Evolutionary conservation across 140 eudicot species (phyloP).

Genomic region (Erigeron philadelphicus): DNA sequence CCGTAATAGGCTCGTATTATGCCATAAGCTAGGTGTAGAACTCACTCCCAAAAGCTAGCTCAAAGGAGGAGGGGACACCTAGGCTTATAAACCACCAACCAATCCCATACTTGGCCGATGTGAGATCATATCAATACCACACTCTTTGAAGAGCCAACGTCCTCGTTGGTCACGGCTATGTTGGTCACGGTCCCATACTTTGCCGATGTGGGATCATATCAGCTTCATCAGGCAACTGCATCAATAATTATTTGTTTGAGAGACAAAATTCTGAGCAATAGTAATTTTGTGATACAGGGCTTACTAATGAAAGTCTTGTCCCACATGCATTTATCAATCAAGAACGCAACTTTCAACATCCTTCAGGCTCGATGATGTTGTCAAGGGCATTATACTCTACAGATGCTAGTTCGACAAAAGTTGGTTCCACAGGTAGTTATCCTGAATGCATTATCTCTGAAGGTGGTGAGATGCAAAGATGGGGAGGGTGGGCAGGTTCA

Average conservation of each 20-base stretch:
- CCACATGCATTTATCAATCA: conserved; percentile 10
- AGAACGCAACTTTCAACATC: conserved; percentile 14
- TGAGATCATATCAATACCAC: too few relatives aligned
- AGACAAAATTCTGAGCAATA: not conserved
- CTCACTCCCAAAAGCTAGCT: too few relatives aligned
- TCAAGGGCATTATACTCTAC: conserved; percentile 50
- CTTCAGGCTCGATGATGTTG: conserved; percentile 25
- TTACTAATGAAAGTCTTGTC: not conserved
- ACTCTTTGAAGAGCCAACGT: too few relatives aligned
- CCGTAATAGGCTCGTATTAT: too few relatives aligned
- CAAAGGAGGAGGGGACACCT: too few relatives aligned
- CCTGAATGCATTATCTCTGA: not conserved
- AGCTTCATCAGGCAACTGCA: not conserved
- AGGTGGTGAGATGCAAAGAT: not conserved
- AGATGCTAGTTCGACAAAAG: conserved; percentile 32
- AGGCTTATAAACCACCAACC: too few relatives aligned
- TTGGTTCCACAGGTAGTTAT: conserved; percentile 40
- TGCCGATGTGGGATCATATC: too few relatives aligned
- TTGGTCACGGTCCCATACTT: too few relatives aligned
- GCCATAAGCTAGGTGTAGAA: too few relatives aligned
- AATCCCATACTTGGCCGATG: too few relatives aligned
- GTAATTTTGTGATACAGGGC: conserved; percentile 24
- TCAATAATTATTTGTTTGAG: not conserved
- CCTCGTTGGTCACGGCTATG: too few relatives aligned
- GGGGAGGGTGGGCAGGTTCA: not conserved